These are phyloP conservation scores for Sindora glabra DNA, from an alignment of 306 rosid genomes.

Conservation along the genomic window DNA sequence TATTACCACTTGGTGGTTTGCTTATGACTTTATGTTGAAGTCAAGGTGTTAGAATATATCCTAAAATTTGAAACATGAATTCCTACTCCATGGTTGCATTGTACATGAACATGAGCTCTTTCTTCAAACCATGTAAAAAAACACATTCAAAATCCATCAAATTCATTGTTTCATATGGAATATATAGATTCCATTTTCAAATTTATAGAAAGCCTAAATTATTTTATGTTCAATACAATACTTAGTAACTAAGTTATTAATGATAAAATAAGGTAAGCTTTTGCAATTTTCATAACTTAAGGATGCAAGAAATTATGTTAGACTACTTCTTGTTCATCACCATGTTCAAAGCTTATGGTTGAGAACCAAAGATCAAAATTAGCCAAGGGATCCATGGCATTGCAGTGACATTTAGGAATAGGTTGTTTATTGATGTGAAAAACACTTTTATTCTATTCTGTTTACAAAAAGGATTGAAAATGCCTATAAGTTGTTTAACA, in stretches of 20 bases:
- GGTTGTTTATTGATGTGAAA: conserved; percentile 34
- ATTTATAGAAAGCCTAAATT: conserved; percentile 39
- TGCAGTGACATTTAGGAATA: conserved; percentile 43
- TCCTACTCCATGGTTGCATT: neutral
- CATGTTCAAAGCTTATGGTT: conserved; percentile 47
- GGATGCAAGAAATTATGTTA: conserved; percentile 20
- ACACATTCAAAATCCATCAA: conserved; percentile 32
- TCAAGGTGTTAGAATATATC: neutral
- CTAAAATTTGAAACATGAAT: neutral
- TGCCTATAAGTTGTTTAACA: conserved; percentile 53
- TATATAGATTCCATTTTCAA: conserved; percentile 57
- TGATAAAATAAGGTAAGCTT: conserved; percentile 31
- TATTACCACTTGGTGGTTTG: no score
- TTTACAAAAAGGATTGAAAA: conserved; percentile 39
- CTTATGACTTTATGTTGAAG: conserved; percentile 8
- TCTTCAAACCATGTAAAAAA: conserved; percentile 43
- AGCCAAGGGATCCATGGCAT: conserved; percentile 63
- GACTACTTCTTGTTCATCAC: conserved; percentile 51
- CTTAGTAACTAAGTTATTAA: conserved; percentile 50
- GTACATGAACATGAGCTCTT: conserved; percentile 10
- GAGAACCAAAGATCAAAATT: conserved; percentile 24
- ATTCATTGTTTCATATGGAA: conserved; percentile 40
- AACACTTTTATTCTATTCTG: conserved; percentile 46
- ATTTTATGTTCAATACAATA: conserved; percentile 66
- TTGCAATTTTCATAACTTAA: conserved; percentile 42